Base-by-base conservation (phyloP, 441 rosid genomes). In the Biscutella laevigata region DNA sequence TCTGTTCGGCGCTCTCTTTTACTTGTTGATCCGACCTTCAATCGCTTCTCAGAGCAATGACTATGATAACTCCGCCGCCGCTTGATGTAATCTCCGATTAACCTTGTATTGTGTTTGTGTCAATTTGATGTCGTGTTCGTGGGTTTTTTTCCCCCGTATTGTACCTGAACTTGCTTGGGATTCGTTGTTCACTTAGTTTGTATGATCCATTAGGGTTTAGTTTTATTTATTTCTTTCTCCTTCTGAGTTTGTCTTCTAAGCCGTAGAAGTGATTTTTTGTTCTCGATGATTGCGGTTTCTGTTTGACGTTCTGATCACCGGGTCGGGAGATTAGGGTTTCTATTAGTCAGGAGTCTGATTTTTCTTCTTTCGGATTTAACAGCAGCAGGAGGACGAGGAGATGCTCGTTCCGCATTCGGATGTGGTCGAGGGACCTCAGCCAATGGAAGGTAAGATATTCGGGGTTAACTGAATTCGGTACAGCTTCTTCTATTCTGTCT, bases 371-470 rank as follows among this genome's bases (percentile, higher is more conserved):
- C 35, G 59, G 61, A 46, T 68, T 69, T 69, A 12, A 64, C 74
- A 88, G 94, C 76, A 92, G 92, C 95, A 84, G 60, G 94, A 86
- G 47, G 98, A 86, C 60, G 96, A 86, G 63, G 98, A 92, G 82
- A 81, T 88, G 92, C 88, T 88, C 13, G 96, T 88, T 50, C 98
- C 96, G 37, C 85, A 77, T 73, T 76, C 96, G 27, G 98, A 88
- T 77, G 40, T 79, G 72, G 90, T 83, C 26, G 86, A 88, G 51
- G 94, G 86, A 36, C 94, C 94, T 28, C 95, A 88, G 78, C 94
- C 95, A 2, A 83, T 85, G 95, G 94, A 90, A 81, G 97, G 97
- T 86, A 42, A 38, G 27, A 50, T 19, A 51, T 46, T 47, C 19
- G 25, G 14, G 12, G 38, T 61, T 33, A 8, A 17, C 35, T 28